Evolutionary conservation across 495 filamentous ascomycete genomes (phyloP).

Genomic region (Penicillium longicatenatum): DNA sequence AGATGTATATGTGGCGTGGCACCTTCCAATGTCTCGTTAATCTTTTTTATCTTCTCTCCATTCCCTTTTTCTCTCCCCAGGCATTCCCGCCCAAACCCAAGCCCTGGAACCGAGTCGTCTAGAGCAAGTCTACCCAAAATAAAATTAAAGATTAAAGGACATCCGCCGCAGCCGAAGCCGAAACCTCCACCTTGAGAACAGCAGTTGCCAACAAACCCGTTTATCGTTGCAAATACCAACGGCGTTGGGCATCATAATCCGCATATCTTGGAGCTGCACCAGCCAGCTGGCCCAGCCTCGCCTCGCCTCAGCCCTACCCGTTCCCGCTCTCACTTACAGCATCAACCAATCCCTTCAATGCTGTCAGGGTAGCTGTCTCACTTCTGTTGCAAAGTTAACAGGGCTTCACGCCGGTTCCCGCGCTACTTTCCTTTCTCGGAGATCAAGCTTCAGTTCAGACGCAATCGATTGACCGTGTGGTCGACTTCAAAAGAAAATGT

Average conservation of each 20-base stretch:
- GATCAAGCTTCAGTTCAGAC: background rate
- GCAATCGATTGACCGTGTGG: background rate
- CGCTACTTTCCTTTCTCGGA: constrained; percentile 21
- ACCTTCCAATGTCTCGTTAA: constrained; percentile 17
- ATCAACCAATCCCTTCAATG: constrained; percentile 33
- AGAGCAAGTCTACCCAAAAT: background rate
- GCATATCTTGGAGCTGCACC: constrained; percentile 23
- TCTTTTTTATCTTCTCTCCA: constrained; percentile 12
- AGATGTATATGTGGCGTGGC: constrained; percentile 23
- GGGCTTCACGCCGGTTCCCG: constrained; percentile 16
- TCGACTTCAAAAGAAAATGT: constrained; percentile 42
- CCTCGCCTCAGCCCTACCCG: constrained; percentile 26
- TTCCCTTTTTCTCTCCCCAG: background rate
- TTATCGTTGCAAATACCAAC: background rate
- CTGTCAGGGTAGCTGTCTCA: constrained; percentile 34
- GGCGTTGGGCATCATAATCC: constrained; percentile 28
- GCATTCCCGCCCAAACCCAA: constrained; percentile 6
- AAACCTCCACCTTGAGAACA: background rate
- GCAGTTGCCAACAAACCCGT: constrained; percentile 2
- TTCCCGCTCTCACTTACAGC: constrained; percentile 3
- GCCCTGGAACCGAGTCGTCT: background rate
- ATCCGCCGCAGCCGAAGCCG: background rate
- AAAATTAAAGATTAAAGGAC: background rate
- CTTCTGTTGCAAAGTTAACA: constrained; percentile 32
- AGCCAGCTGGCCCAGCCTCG: constrained; percentile 9